Evolutionary conservation across 306 rosid genomes (phyloP).

Genomic region (Cucumis sativus): DNA sequence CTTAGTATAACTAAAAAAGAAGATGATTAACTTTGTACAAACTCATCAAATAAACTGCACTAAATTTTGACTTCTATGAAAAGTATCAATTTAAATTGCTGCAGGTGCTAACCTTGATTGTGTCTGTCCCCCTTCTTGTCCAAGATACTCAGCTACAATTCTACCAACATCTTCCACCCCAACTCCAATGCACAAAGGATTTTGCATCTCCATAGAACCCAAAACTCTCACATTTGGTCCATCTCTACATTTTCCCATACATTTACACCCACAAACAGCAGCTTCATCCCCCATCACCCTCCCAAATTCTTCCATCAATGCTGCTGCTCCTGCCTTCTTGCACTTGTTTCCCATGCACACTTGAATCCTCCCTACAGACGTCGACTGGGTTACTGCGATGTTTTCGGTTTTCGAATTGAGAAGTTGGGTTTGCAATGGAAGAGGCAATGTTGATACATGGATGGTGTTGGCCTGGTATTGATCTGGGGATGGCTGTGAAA

Average conservation of each 20-base stretch:
- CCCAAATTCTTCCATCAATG: constrained; percentile 56
- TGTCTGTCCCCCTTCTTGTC: constrained; percentile 12
- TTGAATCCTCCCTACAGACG: constrained; percentile 42
- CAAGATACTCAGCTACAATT: constrained; percentile 40
- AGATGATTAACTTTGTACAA: background rate
- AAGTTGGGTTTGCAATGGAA: constrained; percentile 4
- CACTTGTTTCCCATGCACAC: constrained; percentile 92
- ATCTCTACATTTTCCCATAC: constrained; percentile 86
- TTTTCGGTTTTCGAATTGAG: background rate
- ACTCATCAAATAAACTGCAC: background rate
- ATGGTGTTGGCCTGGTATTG: constrained; percentile 1
- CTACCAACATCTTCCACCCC: constrained; percentile 60
- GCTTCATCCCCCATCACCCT: constrained; percentile 45
- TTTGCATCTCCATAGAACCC: constrained; percentile 14
- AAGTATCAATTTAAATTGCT: background rate
- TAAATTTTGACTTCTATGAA: background rate
- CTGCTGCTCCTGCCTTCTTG: constrained; percentile 48
- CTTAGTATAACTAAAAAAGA: background rate
- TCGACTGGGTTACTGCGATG: background rate
- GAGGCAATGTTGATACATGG: constrained; percentile 7
- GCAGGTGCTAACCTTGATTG: constrained; percentile 23
- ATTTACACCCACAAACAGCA: constrained; percentile 62
- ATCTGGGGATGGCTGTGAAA: constrained; percentile 10
- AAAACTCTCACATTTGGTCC: constrained; percentile 77
- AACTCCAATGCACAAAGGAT: constrained; percentile 65